Base-by-base conservation (phyloP, 1,139 yeast species). In the Torulaspora globosa region DNA sequence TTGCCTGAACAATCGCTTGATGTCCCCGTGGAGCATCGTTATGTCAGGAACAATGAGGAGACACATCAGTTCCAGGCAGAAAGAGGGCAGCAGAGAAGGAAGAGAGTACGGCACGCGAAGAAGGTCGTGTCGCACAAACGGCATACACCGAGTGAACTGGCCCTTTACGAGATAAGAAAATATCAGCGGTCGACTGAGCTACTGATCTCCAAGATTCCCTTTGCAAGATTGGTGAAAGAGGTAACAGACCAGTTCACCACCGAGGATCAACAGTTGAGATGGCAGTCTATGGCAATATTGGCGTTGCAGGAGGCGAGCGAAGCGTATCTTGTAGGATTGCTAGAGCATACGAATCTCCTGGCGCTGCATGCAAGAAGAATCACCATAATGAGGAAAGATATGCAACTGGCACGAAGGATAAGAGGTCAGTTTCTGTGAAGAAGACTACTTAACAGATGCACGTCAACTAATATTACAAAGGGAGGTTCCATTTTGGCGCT, bases 281-380 rank as follows among this genome's bases (percentile, higher is more conserved):
- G 97, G 96, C 96, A 90, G 62, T 79, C 89, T 16, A 80, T 84
- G 59, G 97, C 97, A 0, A 76, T 90, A 12, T 62, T 85, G 60
- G 97, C 97, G 1, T 70, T 90, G 30, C 97, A 90, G 61, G 97
- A 90, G 60, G 96, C 97, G 0, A 79, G 92, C 35, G 97, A 89
- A 63, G 95, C 96, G 2, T 90, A 82, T 59, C 68, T 90, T 54
- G 87, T 89, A 9, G 90, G 89, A 50, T 68, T 90, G 44, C 75
- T 90, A 53, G 97, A 90, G 63, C 97, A 90, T 63, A 89, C 96
- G 7, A 89, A 89, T 58, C 67, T 90, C 41, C 79, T 96, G 69
- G 97, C 97, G 4, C 73, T 88, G 29, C 97, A 90, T 65, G 97
- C 97, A 2, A 89, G 87, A 62, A 73, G 97, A 54, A 96, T 90